A percentile compares a stretch with the other conserved stretches of the same genome.
Evolutionary conservation across 1,139 yeast species (phyloP).

Genomic region (Diutina neorugosa): DNA sequence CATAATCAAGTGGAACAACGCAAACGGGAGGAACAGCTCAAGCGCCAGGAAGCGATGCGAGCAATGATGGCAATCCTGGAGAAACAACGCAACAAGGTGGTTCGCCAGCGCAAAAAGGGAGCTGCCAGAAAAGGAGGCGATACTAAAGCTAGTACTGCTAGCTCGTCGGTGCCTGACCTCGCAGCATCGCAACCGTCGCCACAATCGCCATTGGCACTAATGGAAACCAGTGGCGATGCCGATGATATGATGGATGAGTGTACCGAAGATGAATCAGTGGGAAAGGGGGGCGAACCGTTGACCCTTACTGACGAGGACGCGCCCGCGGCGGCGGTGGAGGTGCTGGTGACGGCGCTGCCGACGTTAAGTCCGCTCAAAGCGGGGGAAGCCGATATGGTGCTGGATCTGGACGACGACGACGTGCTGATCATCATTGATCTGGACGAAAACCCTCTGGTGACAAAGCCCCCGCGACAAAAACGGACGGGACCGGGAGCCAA

Average conservation of each 20-base stretch:
- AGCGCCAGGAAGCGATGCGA: constrained; percentile 1
- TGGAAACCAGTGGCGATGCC: neutral
- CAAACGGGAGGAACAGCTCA: neutral
- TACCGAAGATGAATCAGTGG: neutral
- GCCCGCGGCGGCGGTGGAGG: too few relatives aligned
- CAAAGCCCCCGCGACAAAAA: neutral
- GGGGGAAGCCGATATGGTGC: neutral
- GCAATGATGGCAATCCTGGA: constrained; percentile 1
- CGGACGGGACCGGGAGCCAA: neutral
- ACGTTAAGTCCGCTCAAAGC: neutral
- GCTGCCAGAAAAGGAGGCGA: too few relatives aligned
- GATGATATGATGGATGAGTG: neutral
- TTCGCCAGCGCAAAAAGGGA: neutral
- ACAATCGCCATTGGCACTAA: neutral
- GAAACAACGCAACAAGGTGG: neutral
- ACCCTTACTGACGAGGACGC: too few relatives aligned
- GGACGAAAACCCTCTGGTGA: constrained; percentile 1
- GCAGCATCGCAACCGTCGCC: neutral
- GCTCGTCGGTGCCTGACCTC: neutral
- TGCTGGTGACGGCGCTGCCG: neutral
- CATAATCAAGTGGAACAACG: constrained; percentile 1
- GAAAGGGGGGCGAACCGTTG: too few relatives aligned
- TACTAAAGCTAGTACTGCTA: too few relatives aligned
- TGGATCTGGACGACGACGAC: neutral
- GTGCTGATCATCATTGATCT: constrained; percentile 4